These are phyloP conservation scores for Ophiostoma perfectum DNA, from an alignment of 2,329 filamentous ascomycete species.

Conservation along the genomic window DNA sequence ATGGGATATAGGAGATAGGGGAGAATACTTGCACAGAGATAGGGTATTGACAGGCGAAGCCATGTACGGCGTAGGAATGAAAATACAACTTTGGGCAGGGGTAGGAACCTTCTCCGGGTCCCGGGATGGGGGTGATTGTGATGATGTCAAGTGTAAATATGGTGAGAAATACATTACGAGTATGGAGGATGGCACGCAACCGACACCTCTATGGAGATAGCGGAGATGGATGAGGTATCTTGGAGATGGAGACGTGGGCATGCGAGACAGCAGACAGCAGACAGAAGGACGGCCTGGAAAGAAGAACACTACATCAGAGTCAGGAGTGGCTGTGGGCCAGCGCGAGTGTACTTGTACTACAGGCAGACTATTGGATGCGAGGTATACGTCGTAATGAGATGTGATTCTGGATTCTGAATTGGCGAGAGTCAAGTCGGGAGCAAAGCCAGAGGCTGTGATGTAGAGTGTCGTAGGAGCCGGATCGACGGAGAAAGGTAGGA, in stretches of 20 bases:
- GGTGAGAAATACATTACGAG: neutral
- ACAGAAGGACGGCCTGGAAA: neutral
- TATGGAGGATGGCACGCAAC: neutral
- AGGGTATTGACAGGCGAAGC: no score
- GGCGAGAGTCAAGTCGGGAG: no score
- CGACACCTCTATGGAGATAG: no score
- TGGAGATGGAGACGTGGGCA: neutral
- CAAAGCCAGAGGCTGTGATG: no score
- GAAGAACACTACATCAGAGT: constrained; percentile 1
- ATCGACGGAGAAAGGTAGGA: no score
- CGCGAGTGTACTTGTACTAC: neutral
- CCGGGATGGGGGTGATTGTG: neutral
- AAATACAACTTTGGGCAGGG: neutral
- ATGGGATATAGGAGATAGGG: no score
- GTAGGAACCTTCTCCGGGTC: constrained; percentile 7
- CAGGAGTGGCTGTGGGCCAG: neutral
- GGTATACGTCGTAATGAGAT: neutral
- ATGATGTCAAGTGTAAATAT: neutral
- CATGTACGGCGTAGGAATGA: neutral
- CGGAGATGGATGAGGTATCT: no score
- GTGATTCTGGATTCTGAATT: no score
- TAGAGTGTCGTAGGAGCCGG: no score
- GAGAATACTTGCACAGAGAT: no score
- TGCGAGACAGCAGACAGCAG: neutral
- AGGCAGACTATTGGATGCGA: neutral